phyloP scores from a whole-genome alignment of 1,284 basidiomycete species.

The Trichosporon coremiiforme region DNA sequence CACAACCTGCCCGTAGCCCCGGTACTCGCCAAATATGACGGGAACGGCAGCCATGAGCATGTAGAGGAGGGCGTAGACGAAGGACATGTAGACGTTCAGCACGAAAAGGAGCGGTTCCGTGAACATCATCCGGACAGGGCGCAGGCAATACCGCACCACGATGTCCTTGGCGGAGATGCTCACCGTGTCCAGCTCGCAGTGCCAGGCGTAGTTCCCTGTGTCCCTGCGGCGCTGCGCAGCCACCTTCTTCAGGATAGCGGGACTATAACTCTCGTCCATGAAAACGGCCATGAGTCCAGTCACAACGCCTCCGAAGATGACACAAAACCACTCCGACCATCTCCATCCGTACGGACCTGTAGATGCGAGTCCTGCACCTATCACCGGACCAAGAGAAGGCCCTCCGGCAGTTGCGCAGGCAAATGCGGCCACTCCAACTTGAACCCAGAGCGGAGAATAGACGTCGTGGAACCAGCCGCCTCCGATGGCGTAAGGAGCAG shows the following conservation, averaged over 20 bases:
- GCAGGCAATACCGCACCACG: constrained; percentile 31
- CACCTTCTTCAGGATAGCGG: constrained; percentile 30
- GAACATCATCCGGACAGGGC: constrained; percentile 33
- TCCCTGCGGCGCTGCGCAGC: constrained; percentile 25
- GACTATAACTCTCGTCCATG: constrained; percentile 34
- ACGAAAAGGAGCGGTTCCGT: constrained; percentile 37
- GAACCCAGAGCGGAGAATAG: constrained; percentile 25
- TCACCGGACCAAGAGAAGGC: constrained; percentile 29
- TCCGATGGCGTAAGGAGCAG: constrained; percentile 34
- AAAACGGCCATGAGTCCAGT: constrained; percentile 26
- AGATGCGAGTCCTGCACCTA: constrained; percentile 29
- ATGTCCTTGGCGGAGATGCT: constrained; percentile 30
- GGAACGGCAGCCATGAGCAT: constrained; percentile 38
- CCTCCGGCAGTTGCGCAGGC: constrained; percentile 31
- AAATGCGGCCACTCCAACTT: constrained; percentile 28
- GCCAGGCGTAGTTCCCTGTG: constrained; percentile 32
- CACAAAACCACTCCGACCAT: constrained; percentile 37
- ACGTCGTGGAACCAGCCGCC: constrained; percentile 36
- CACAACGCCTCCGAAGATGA: constrained; percentile 28
- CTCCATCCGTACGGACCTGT: constrained; percentile 31
- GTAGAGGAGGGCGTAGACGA: constrained; percentile 38
- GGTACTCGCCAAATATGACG: constrained; percentile 35
- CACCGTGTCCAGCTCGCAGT: constrained; percentile 32
- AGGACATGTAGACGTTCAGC: constrained; percentile 35
- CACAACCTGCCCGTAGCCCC: constrained; percentile 25